Base-by-base conservation (phyloP, 2,329 filamentous ascomycete genomes). In the Colletotrichum tanaceti region DNA sequence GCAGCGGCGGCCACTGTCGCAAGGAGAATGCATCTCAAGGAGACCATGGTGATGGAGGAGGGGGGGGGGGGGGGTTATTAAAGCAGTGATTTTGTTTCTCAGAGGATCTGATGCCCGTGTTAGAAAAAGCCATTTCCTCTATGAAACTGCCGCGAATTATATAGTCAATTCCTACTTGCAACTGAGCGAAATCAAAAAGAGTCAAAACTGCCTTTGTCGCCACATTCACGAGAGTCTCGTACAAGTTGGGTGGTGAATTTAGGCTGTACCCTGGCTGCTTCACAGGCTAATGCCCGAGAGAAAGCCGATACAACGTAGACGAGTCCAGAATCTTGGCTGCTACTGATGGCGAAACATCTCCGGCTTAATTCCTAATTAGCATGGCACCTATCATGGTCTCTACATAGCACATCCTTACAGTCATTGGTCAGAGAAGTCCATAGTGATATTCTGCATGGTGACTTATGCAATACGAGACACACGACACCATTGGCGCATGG, bases 1-100 rank as follows among this genome's bases (percentile, higher is more conserved):
- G 41, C 3, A 32, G 63, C 49, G 28, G 43, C 46, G 20, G 65
- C 65, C 24, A 41, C 50, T 13, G 39, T 28, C 22, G 64, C 64
- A 32, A 55, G 46, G 22, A 63, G 32, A 18, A 59, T 22, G 9
- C 14, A 47, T 22, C 35, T 47, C 13, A 59, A 59, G 32, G 57
- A 59, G n/a, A 59, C 57, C 57, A 59, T 59, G 16, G 9, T 57
- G 38, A n/a, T 14, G 4, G 4, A 18, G 39, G 14, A 57, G 16
- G 38, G 38, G n/a, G 28, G n/a, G n/a, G n/a, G n/a, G n/a, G n/a
- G n/a, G n/a, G n/a, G n/a, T n/a, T n/a, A 2, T 6, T 54, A 2
- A 11, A 14, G 18, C 5, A 32, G 38, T 18, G 53, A 14, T 28
- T 22, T 39, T 10, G 53, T 57, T 10, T 32, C 2, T 18, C 5